These are phyloP conservation scores for Ananas comosus DNA, from an alignment of 176 grass and related monocot genomes.

Conservation along the genomic window DNA sequence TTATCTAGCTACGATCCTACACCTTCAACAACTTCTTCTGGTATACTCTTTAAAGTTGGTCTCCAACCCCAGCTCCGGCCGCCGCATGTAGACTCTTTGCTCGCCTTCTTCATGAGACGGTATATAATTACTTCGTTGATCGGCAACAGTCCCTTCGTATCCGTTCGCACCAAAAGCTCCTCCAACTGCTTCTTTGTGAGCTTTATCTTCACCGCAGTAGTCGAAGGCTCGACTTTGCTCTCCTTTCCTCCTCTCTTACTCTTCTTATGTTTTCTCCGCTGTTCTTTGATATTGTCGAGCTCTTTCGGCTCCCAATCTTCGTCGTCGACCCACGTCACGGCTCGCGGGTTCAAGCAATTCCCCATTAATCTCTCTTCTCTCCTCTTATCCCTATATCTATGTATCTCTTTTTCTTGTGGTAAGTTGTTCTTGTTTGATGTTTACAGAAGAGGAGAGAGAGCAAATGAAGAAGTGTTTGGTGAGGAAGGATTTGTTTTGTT, in stretches of 20 bases:
- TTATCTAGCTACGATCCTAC: too few relatives aligned
- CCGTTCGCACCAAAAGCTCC: slow-evolving; percentile 21
- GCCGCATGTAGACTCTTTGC: neutral
- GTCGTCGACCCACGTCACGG: slow-evolving; percentile 20
- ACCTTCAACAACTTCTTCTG: too few relatives aligned
- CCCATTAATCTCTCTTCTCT: slow-evolving; percentile 10
- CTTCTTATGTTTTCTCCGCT: slow-evolving; percentile 6
- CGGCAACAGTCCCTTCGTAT: neutral
- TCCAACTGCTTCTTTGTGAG: slow-evolving; percentile 31
- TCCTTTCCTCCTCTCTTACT: neutral
- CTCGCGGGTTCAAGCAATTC: slow-evolving; percentile 25
- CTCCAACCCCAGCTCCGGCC: neutral
- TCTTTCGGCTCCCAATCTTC: slow-evolving; percentile 1
- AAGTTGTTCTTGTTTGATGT: too few relatives aligned
- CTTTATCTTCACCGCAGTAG: slow-evolving; percentile 14
- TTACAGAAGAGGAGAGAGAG: too few relatives aligned
- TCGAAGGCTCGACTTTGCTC: neutral
- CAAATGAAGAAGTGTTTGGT: too few relatives aligned
- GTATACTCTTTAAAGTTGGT: neutral
- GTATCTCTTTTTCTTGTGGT: too few relatives aligned
- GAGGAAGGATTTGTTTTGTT: too few relatives aligned
- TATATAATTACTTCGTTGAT: slow-evolving; percentile 17
- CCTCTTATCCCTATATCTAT: too few relatives aligned
- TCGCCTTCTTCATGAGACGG: slow-evolving; percentile 1
- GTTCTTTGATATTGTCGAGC: slow-evolving; percentile 2